Evolutionary conservation across 2,329 filamentous ascomycete genomes (phyloP).

Genomic region (Cercospora canescens): DNA sequence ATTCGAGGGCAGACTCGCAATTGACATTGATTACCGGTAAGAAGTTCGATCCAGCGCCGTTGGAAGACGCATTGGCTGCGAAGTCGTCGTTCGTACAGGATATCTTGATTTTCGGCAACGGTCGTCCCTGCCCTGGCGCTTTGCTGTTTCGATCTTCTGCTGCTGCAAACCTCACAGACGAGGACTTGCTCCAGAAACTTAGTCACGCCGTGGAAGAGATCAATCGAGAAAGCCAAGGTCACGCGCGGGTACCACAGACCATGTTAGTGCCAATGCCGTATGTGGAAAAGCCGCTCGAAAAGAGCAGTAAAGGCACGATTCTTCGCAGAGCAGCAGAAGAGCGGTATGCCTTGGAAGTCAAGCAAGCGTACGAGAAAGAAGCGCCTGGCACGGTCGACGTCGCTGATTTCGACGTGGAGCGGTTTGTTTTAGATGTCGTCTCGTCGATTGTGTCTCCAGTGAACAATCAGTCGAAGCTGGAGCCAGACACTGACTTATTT

Average conservation of each 20-base stretch:
- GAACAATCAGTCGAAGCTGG: neutral
- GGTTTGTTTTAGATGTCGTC: slow-evolving; percentile 35
- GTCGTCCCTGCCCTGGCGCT: slow-evolving; percentile 56
- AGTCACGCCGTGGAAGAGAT: slow-evolving; percentile 49
- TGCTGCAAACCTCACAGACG: slow-evolving; percentile 32
- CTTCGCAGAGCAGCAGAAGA: slow-evolving; percentile 55
- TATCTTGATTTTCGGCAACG: slow-evolving; percentile 63
- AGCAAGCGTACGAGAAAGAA: slow-evolving; percentile 44
- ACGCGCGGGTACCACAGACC: slow-evolving; percentile 51
- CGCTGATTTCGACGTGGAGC: slow-evolving; percentile 37
- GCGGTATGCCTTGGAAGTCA: slow-evolving; percentile 50
- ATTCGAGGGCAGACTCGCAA: slow-evolving; percentile 62
- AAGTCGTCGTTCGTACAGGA: slow-evolving; percentile 50
- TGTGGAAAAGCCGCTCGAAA: slow-evolving; percentile 46
- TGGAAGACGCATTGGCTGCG: slow-evolving; percentile 57
- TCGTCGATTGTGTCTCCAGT: slow-evolving; percentile 20
- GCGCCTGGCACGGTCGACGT: slow-evolving; percentile 25
- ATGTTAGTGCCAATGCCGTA: slow-evolving; percentile 53
- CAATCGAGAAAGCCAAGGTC: slow-evolving; percentile 52
- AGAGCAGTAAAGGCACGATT: slow-evolving; percentile 65
- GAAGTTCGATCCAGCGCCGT: slow-evolving; percentile 65
- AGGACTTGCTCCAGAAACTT: slow-evolving; percentile 44
- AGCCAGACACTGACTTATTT: slow-evolving; percentile 52
- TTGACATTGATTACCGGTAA: slow-evolving; percentile 65
- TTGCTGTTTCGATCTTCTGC: slow-evolving; percentile 52